Evolutionary conservation across 179 eudicot species (phyloP).

Genomic region (Spinacia oleracea): DNA sequence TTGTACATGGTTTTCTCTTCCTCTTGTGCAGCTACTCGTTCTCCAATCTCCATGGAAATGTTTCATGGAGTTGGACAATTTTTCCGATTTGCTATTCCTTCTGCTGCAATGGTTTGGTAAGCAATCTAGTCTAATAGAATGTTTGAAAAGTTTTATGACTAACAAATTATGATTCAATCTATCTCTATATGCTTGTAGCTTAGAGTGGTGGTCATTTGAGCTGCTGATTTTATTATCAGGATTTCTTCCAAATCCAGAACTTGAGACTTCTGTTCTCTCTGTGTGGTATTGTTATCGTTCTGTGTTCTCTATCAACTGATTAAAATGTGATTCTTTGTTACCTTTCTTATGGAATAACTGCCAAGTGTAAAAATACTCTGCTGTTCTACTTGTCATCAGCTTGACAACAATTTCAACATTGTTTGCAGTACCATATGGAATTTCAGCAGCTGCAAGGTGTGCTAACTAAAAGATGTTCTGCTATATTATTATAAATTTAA

Average conservation of each 20-base stretch:
- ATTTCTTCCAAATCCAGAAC: constrained; percentile 58
- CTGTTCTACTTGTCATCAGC: constrained; percentile 29
- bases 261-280: constrained; percentile 66
- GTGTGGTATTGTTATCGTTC: constrained; percentile 44
- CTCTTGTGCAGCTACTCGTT: constrained; percentile 32
- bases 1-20: constrained; percentile 40
- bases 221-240: constrained; percentile 63
- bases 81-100: constrained; percentile 40
- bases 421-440: constrained; percentile 60
- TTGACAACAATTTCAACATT: constrained; percentile 59
- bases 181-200: constrained; percentile 33
- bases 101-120: constrained; percentile 48
- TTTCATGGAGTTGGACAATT: constrained; percentile 34
- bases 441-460: constrained; percentile 75
- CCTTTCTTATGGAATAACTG: neutral
- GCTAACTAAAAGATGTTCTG: neutral
- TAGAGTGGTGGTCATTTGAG: constrained; percentile 86
- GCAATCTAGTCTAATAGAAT: neutral
- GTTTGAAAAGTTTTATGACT: neutral
- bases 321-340: neutral
- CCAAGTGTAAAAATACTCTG: neutral
- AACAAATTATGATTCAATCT: neutral
- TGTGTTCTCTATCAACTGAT: neutral
- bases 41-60: constrained; percentile 31
- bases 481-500: neutral